phyloP scores from a whole-genome alignment of 495 filamentous ascomycete species.

The Talaromyces borbonicus region DNA sequence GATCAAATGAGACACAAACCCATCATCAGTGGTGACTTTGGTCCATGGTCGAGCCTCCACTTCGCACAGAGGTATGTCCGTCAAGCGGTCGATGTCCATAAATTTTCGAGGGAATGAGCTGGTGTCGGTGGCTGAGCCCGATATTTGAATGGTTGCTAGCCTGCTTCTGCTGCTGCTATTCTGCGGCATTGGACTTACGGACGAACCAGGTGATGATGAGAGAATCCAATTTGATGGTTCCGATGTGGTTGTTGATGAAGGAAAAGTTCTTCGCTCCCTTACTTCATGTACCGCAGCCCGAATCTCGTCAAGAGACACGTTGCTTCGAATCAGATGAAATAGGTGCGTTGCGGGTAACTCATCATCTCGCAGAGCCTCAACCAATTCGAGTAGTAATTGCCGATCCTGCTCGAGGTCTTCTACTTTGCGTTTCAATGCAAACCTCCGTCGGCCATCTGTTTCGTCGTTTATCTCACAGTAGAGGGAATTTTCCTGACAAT shows the following conservation, averaged over 20 bases:
- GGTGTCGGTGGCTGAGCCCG: neutral
- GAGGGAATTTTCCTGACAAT: slow-evolving; percentile 7
- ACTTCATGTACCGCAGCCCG: slow-evolving; percentile 1
- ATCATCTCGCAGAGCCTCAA: slow-evolving; percentile 14
- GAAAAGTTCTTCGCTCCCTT: neutral
- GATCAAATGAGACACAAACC: slow-evolving; percentile 32
- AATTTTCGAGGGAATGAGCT: neutral
- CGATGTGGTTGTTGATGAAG: neutral
- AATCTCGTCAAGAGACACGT: slow-evolving; percentile 13
- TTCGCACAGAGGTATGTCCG: slow-evolving; percentile 16
- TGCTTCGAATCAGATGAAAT: slow-evolving; percentile 16
- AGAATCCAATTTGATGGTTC: neutral
- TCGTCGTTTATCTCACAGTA: slow-evolving; percentile 14
- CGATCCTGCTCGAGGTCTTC: slow-evolving; percentile 17
- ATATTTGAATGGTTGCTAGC: slow-evolving; percentile 2
- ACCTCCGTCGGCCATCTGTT: slow-evolving; percentile 17
- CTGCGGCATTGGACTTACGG: neutral
- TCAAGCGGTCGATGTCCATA: slow-evolving; percentile 15
- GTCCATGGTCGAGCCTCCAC: slow-evolving; percentile 34
- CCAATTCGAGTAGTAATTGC: slow-evolving; percentile 13
- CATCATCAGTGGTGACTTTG: slow-evolving; percentile 24
- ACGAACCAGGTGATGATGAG: neutral
- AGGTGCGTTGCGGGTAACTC: slow-evolving; percentile 7
- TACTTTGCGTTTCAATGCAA: slow-evolving; percentile 17
- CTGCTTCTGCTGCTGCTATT: neutral